A percentile compares a stretch with the other conserved stretches of the same genome.
These are phyloP conservation scores for Globisporangium recalcitrans DNA, from an alignment of 352 stramenopile species.

Conservation along the genomic window DNA sequence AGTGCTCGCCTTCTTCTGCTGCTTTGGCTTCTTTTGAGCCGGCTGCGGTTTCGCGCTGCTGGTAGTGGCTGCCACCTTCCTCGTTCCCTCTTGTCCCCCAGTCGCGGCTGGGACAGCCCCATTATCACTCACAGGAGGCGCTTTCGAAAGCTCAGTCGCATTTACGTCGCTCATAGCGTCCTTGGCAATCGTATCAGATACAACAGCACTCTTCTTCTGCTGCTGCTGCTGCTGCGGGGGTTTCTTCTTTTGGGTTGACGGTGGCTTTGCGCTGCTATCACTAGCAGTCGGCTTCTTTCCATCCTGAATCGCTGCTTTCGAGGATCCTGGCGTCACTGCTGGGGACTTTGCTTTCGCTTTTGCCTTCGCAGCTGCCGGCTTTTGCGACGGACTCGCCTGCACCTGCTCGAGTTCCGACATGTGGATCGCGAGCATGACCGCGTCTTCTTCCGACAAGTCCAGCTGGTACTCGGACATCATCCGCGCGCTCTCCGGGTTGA, in stretches of 20 bases:
- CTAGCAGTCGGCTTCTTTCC: not conserved
- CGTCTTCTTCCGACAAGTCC: conserved; percentile 40
- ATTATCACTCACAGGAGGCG: not conserved
- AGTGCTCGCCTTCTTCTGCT: not conserved
- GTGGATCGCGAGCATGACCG: conserved; percentile 35
- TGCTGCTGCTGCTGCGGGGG: not conserved
- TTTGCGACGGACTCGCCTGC: conserved; percentile 1
- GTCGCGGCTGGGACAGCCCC: not conserved
- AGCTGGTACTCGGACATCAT: conserved; percentile 37
- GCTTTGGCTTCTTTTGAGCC: not conserved
- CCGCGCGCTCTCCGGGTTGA: conserved; percentile 29
- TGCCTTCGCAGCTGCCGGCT: not conserved
- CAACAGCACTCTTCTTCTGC: conserved; percentile 4
- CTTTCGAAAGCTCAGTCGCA: not conserved
- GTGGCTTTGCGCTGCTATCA: not conserved
- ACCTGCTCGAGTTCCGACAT: conserved; percentile 36
- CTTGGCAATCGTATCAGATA: not conserved
- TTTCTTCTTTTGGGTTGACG: conserved; percentile 9
- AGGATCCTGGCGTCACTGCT: not conserved
- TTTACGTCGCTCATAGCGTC: not conserved
- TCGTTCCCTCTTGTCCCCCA: not conserved
- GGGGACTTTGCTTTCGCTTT: conserved; percentile 1
- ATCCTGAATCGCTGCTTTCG: not conserved
- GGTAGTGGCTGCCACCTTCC: not conserved
- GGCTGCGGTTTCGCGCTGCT: not conserved